Base-by-base conservation (phyloP, 768 basidiomycete genomes). In the Termitomyces sp. region DNA sequence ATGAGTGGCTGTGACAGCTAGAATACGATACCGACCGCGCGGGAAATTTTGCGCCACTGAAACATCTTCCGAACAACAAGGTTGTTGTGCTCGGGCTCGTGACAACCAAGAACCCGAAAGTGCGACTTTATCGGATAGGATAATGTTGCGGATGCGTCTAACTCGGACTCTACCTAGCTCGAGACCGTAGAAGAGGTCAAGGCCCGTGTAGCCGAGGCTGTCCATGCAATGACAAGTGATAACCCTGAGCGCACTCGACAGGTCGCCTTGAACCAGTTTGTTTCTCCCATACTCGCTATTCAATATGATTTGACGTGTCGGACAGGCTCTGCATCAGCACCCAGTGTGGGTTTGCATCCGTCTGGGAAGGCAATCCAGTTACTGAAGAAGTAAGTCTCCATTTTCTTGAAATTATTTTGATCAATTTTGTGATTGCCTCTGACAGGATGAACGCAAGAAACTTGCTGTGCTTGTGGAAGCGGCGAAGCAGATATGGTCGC, bases 21-120 rank as follows among this genome's bases (percentile, higher is more conserved):
- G 84, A 86, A 69, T 86, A 84, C 65, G 85, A 87, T 67, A 82
- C 79, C n/a, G 78, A 78, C 59, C 82, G 84, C 47, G 78, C 83
- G 2, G 85, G 85, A 27, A 77, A 81, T 57, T 86, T 86, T 61
- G 63, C 73, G 56, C 82, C 84, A n/a, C 75, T 86, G 14, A 78
- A 72, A 65, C 65, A 73, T 59, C 72, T 86, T 11, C 84, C 84
- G 1, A 66, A 70, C 8, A 72, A 76, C 59, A 80, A 78, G 62
- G 69, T 73, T 12, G 79, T 66, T 23, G 80, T 82, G 21, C 71
- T 82, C 7, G 81, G 81, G 2, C 69, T 82, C 37, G 76, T 82
- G 27, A 78, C 80, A 4, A 79, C 79, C 1, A 82, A 82, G 64
- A 74, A 66, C 52, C 59, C 74, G 34, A 74, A 78, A 69, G 80